Percentiles rank a stretch among this genome's conserved stretches.
Evolutionary conservation across 2,329 filamentous ascomycete species (phyloP).

Genomic region (Stemphylium beticola): DNA sequence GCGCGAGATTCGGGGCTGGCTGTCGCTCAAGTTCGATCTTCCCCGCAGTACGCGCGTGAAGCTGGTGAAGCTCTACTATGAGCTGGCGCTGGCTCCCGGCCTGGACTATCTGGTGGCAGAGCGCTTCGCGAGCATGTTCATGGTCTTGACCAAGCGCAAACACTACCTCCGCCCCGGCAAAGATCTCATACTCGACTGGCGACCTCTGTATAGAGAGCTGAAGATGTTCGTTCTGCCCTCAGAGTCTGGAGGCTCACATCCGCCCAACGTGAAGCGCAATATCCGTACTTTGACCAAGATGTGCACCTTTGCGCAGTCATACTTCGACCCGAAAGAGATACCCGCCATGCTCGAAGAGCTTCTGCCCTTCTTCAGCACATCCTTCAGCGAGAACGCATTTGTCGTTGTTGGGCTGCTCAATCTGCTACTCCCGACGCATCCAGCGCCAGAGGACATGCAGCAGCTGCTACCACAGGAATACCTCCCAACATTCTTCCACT

Average conservation of each 20-base stretch:
- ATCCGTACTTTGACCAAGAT: constrained; percentile 82
- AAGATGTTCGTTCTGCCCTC: constrained; percentile 88
- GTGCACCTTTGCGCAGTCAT: constrained; percentile 86
- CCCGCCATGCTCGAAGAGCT: constrained; percentile 68
- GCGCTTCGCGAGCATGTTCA: constrained; percentile 95
- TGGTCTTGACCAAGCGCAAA: constrained; percentile 93
- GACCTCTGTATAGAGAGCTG: constrained; percentile 88
- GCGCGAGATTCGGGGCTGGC: constrained; percentile 91
- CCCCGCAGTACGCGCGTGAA: constrained; percentile 81
- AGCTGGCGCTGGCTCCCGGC: constrained; percentile 87
- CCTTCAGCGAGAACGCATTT: constrained; percentile 88
- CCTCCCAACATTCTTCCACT: constrained; percentile 91
- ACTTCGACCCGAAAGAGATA: constrained; percentile 88
- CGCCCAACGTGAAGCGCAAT: constrained; percentile 68
- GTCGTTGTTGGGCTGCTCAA: constrained; percentile 90
- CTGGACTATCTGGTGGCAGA: constrained; percentile 82
- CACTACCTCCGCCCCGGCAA: constrained; percentile 92
- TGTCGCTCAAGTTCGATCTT: constrained; percentile 96
- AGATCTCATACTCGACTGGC: constrained; percentile 92
- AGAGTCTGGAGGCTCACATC: constrained; percentile 72
- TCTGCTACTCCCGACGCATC: constrained; percentile 82
- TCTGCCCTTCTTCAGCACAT: constrained; percentile 79
- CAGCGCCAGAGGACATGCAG: constrained; percentile 71
- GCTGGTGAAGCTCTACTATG: constrained; percentile 91
- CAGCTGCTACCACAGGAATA: constrained; percentile 88